A percentile compares a stretch with the other conserved stretches of the same genome.
Conservation (phyloP, 2,329 filamentous ascomycete species). For the Aspergillus aculeatus region DNA sequence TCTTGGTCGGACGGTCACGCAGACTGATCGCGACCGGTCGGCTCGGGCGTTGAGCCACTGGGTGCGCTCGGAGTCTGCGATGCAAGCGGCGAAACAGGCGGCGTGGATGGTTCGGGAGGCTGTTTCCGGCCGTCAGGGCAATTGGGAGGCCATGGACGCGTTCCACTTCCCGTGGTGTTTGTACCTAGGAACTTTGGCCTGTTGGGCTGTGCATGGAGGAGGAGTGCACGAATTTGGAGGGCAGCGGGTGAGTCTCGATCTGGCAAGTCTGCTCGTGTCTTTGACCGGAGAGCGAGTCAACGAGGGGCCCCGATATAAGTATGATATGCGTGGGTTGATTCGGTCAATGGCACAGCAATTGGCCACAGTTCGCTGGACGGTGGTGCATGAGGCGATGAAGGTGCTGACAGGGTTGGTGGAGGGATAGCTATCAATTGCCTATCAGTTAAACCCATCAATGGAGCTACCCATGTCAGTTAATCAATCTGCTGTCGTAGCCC, state of each 20-base stretch:
- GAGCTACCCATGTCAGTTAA: neutral
- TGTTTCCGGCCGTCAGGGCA: slow-evolving; percentile 46
- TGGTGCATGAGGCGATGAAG: slow-evolving; percentile 61
- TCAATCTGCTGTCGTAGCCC: neutral
- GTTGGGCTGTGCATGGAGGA: slow-evolving; percentile 60
- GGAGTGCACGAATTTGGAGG: slow-evolving; percentile 31
- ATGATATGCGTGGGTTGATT: slow-evolving; percentile 53
- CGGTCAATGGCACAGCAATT: slow-evolving; percentile 57
- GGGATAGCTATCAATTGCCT: slow-evolving; percentile 12
- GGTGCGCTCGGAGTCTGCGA: slow-evolving; percentile 16
- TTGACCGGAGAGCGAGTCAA: slow-evolving; percentile 35
- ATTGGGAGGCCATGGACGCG: slow-evolving; percentile 53
- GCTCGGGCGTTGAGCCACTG: slow-evolving; percentile 33
- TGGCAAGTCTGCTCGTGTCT: slow-evolving; percentile 34
- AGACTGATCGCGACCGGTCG: slow-evolving; percentile 50
- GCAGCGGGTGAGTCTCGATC: slow-evolving; percentile 37
- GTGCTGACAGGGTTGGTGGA: slow-evolving; percentile 43
- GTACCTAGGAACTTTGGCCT: slow-evolving; percentile 58
- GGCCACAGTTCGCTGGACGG: slow-evolving; percentile 60
- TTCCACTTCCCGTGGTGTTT: slow-evolving; percentile 65
- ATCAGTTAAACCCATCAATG: neutral
- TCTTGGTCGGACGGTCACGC: slow-evolving; percentile 54
- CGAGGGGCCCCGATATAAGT: slow-evolving; percentile 41
- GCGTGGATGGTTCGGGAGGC: slow-evolving; percentile 54
- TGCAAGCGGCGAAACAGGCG: slow-evolving; percentile 48